Evolutionary conservation across 2,329 filamentous ascomycete species (phyloP).

Genomic region (Grosmannia clavigera): DNA sequence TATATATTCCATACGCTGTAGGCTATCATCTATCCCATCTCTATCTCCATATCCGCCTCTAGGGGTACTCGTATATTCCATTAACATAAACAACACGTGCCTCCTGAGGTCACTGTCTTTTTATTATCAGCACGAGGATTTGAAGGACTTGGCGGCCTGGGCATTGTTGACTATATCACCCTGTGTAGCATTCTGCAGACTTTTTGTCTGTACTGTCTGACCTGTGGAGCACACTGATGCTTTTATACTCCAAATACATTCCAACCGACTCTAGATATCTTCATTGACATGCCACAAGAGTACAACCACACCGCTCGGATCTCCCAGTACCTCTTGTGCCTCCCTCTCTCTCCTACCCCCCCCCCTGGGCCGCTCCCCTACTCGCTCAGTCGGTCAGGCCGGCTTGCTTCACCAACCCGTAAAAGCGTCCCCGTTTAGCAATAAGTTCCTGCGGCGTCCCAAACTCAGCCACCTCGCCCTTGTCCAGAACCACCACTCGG

Average conservation of each 20-base stretch:
- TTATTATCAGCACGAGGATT: no score
- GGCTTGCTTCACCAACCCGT: constrained; percentile 82
- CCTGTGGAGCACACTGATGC: neutral
- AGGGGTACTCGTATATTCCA: no score
- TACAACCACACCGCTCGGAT: neutral
- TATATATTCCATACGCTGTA: no score
- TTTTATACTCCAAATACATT: neutral
- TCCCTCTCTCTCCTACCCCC: neutral
- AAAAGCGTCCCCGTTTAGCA: constrained; percentile 66
- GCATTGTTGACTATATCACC: neutral
- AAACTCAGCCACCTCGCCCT: constrained; percentile 83
- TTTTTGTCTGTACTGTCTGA: neutral
- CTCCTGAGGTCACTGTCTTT: no score
- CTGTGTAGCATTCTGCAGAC: neutral
- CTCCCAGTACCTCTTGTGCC: neutral
- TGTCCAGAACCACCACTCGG: constrained; percentile 85
- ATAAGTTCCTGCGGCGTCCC: constrained; percentile 73
- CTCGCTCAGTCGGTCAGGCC: constrained; percentile 43
- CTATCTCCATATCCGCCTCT: no score
- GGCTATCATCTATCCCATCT: no score
- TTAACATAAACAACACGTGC: no score
- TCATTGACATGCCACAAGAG: neutral
- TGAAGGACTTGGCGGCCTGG: neutral
- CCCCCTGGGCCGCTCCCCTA: no score
- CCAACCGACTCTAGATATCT: neutral